Evolutionary conservation across 75 land plant species (phyloP).

Genomic region (Picea glauca): DNA sequence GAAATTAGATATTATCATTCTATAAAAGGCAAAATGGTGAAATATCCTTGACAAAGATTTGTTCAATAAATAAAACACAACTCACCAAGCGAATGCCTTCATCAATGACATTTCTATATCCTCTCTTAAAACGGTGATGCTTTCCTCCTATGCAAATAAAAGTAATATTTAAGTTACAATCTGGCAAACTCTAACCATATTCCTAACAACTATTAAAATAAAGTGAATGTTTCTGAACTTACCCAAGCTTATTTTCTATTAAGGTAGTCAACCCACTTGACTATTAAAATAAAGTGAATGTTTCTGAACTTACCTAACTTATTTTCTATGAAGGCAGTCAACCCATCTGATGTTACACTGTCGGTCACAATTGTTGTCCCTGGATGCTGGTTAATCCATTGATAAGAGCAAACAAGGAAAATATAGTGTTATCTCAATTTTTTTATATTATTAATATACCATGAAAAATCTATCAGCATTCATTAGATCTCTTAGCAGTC

Average conservation of each 20-base stretch:
- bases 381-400: slow-evolving; percentile 65
- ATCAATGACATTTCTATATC: slow-evolving; percentile 99
- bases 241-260: slow-evolving; percentile 92
- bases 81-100: slow-evolving; percentile 96
- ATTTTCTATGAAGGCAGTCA: slow-evolving; percentile 86
- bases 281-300: not conserved
- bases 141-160: slow-evolving; percentile 72
- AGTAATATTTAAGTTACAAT: slow-evolving; percentile 1
- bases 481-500: not conserved
- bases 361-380: slow-evolving; percentile 97
- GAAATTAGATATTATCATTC: not conserved
- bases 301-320: slow-evolving; percentile 67
- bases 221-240: slow-evolving; percentile 7
- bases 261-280: slow-evolving; percentile 94
- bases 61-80: not conserved
- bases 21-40: not conserved
- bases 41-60: not conserved
- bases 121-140: slow-evolving; percentile 98
- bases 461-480: not conserved
- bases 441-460: not conserved
- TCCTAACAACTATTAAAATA: not conserved
- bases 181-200: not conserved
- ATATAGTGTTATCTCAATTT: not conserved
- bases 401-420: not conserved
- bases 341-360: slow-evolving; percentile 98